A percentile compares a stretch with the other conserved stretches of the same genome.
phyloP scores from a whole-genome alignment of 306 rosid species.

The Quercus berberidifolia region DNA sequence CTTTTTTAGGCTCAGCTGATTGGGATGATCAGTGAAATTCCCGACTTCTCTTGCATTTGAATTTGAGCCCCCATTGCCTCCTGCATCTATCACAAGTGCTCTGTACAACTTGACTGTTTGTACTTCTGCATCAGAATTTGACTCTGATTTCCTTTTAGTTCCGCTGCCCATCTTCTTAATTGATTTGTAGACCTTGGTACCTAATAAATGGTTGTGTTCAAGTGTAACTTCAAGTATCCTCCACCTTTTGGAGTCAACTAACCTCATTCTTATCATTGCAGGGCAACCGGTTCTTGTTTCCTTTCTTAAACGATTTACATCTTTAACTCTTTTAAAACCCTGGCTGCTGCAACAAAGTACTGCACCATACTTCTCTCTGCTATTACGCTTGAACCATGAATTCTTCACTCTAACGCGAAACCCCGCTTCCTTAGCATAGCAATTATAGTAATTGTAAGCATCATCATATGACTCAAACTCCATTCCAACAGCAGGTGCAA shows the following conservation, averaged over 20 bases:
- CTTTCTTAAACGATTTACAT: slow-evolving; percentile 76
- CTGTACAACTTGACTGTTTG: slow-evolving; percentile 75
- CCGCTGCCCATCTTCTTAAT: slow-evolving; percentile 62
- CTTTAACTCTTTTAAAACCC: slow-evolving; percentile 91
- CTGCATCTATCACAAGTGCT: slow-evolving; percentile 85
- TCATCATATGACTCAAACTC: slow-evolving; percentile 94
- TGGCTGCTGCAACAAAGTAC: slow-evolving; percentile 99
- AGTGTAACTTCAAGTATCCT: slow-evolving; percentile 76
- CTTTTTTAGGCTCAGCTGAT: slow-evolving; percentile 63
- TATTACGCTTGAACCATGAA: slow-evolving; percentile 94
- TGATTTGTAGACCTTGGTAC: slow-evolving; percentile 57
- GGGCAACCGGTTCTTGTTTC: slow-evolving; percentile 98
- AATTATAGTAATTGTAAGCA: slow-evolving; percentile 84
- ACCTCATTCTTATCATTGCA: slow-evolving; percentile 92
- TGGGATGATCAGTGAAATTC: slow-evolving; percentile 33
- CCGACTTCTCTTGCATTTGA: slow-evolving; percentile 37
- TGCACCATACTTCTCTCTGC: slow-evolving; percentile 93
- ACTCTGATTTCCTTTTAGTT: slow-evolving; percentile 51
- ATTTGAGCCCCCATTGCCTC: slow-evolving; percentile 46
- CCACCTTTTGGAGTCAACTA: slow-evolving; percentile 87
- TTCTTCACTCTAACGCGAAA: slow-evolving; percentile 93
- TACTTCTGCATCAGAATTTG: slow-evolving; percentile 54
- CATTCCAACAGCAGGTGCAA: slow-evolving; percentile 86
- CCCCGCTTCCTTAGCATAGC: slow-evolving; percentile 93
- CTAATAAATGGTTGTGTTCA: slow-evolving; percentile 86